Percentiles rank a stretch among this genome's conserved stretches.
These are phyloP conservation scores for Mycena amicta DNA, from an alignment of 768 basidiomycete species.

Conservation along the genomic window DNA sequence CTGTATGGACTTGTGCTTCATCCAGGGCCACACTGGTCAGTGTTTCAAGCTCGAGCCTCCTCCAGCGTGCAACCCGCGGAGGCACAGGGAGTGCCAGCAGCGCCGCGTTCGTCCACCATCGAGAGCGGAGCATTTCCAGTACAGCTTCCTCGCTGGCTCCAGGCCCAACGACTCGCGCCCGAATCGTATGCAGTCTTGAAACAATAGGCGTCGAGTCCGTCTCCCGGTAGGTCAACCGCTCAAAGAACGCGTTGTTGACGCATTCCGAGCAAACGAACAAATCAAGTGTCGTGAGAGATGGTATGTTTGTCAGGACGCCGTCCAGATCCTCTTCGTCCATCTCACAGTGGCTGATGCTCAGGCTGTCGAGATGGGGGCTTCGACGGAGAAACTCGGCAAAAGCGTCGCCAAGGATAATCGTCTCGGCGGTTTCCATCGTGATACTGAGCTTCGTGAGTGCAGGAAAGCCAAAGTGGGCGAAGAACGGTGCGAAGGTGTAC, in stretches of 20 bases:
- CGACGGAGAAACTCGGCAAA: not conserved
- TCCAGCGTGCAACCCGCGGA: slow-evolving; percentile 6
- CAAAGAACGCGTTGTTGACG: not conserved
- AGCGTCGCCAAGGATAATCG: not conserved
- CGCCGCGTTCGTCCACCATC: slow-evolving; percentile 6
- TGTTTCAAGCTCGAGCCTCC: no score
- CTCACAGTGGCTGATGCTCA: not conserved
- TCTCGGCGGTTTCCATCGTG: no score
- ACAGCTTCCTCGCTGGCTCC: not conserved
- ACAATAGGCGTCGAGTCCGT: not conserved
- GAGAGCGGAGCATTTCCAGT: not conserved
- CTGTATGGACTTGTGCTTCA: no score
- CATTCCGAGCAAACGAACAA: not conserved
- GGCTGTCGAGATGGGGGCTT: not conserved
- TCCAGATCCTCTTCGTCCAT: not conserved
- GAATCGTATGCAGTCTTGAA: not conserved
- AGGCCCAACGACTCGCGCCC: not conserved
- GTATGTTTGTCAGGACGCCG: not conserved
- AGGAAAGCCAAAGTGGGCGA: not conserved
- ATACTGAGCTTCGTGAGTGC: not conserved
- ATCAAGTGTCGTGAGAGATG: not conserved
- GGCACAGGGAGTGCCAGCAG: not conserved
- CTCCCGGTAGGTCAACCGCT: not conserved
- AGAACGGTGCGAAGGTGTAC: not conserved
- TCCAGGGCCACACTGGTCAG: no score